phyloP scores from a whole-genome alignment of 805 yeast genomes.

The Candida oleophila region DNA sequence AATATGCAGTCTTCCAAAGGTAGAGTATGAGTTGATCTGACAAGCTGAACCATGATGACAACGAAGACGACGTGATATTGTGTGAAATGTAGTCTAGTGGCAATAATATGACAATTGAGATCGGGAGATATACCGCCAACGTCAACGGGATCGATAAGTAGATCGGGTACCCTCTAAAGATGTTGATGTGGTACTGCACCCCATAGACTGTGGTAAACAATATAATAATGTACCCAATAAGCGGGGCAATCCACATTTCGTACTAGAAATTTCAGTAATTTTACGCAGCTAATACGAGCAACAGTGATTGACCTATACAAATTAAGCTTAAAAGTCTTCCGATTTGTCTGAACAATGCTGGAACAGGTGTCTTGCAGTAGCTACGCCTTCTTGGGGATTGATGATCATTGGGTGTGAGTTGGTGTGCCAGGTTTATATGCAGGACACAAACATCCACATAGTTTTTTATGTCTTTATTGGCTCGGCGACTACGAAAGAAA shows the following conservation, averaged over 20 bases:
- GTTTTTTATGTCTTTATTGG: too few relatives aligned
- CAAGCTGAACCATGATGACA: slow-evolving; percentile 42
- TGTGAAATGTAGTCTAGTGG: slow-evolving; percentile 74
- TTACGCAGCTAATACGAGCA: too few relatives aligned
- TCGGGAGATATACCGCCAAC: slow-evolving; percentile 68
- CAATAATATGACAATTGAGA: slow-evolving; percentile 68
- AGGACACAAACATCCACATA: too few relatives aligned
- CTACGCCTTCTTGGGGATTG: neutral
- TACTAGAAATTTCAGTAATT: neutral
- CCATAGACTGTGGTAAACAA: slow-evolving; percentile 29
- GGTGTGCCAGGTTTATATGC: neutral
- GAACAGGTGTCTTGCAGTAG: too few relatives aligned
- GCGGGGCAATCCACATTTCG: slow-evolving; percentile 27
- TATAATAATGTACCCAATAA: slow-evolving; percentile 26
- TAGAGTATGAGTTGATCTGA: slow-evolving; percentile 46
- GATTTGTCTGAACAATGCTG: too few relatives aligned
- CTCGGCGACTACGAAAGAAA: neutral
- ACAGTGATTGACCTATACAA: too few relatives aligned
- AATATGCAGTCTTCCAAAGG: slow-evolving; percentile 74
- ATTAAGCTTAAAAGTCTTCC: too few relatives aligned
- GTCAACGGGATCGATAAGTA: slow-evolving; percentile 49
- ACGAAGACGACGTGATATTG: slow-evolving; percentile 18
- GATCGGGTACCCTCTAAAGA: slow-evolving; percentile 28
- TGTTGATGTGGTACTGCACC: slow-evolving; percentile 34
- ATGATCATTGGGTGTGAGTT: neutral